Evolutionary conservation across 352 stramenopile species (phyloP).

Genomic region (Phytophthora tentaculata): DNA sequence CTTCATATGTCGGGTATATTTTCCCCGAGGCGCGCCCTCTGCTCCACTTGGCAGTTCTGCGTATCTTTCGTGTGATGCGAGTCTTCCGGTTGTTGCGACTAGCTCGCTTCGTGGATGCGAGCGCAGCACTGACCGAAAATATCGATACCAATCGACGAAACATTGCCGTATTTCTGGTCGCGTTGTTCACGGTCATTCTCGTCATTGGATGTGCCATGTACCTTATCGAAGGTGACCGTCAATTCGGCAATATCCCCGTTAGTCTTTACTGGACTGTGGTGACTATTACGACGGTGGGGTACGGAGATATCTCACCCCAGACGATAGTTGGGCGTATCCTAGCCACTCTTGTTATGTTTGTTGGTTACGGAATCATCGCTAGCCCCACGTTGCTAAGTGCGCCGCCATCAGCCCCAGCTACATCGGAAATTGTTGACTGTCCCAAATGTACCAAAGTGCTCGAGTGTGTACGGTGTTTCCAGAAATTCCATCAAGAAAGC

Average conservation of each 20-base stretch:
- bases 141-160: conserved; percentile 82
- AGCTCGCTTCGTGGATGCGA: conserved; percentile 77
- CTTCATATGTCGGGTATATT: conserved; percentile 79
- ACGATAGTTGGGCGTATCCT: conserved; percentile 81
- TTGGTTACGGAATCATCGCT: conserved; percentile 84
- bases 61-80: conserved; percentile 81
- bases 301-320: conserved; percentile 80
- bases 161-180: conserved; percentile 80
- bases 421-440: conserved; percentile 26
- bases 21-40: conserved; percentile 67
- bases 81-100: conserved; percentile 81
- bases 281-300: conserved; percentile 86
- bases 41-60: conserved; percentile 76
- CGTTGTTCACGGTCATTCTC: conserved; percentile 75
- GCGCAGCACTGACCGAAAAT: conserved; percentile 72
- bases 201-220: conserved; percentile 88
- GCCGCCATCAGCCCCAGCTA: conserved; percentile 20
- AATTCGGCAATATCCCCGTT: conserved; percentile 85
- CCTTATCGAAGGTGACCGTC: conserved; percentile 74
- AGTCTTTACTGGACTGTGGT: conserved; percentile 89
- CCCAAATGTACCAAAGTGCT: conserved; percentile 52
- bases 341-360: conserved; percentile 83
- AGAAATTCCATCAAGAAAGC: conserved; percentile 77
- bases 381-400: conserved; percentile 68
- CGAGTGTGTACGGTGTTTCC: conserved; percentile 74